Evolutionary conservation across 2,329 filamentous ascomycete genomes (phyloP), one percentile per base, ranked within the genome.

Genomic region (Blastomyces parvus): DNA sequence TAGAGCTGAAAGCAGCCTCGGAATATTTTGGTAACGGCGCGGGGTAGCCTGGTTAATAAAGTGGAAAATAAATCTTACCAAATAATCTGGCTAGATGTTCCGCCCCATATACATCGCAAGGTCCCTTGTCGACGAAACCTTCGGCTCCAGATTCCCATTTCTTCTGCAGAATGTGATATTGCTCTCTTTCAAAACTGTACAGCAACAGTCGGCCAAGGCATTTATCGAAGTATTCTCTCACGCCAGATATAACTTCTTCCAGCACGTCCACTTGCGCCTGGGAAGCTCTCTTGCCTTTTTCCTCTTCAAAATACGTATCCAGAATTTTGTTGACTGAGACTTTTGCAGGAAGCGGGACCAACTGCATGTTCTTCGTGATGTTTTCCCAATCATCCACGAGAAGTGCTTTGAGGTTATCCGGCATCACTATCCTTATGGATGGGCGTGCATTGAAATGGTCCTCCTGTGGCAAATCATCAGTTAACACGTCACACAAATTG

Each of bases 331-430:
- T 85, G 64, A 94, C 90, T 0, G 93, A 86, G 60, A 88, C 84
- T 36, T 83, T 81, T 57, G 91, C 87, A 0, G 94, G 94, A 19
- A 99, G 81, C 1, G 90, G 87, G 40, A 97, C 90, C 3, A 97
- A 86, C 72, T 93, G 90, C 69, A 91, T 86, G 73, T 95, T 94
- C 79, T 97, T 97, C 63, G 94, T 99, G 66, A 99, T 87, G 70
- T 97, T 96, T 76, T 99, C 94, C 94, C 94, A 99, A 75, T 99
- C 94, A 73, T 99, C 94, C 27, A 99, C 94, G 2, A 99, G 85
- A 66, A 96, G 83, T 19, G 89, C 90, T 79, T 97, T 97, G 68
- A 99, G 82, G 67, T 89, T 86, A 72, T 97, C 94, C 0, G 94
- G 91, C 67, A 97, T 86, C 59, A 87, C 83, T 52, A 99, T 84